Conservation (phyloP, 345 rosid genomes). For the Melaleuca quinquenervia region DNA sequence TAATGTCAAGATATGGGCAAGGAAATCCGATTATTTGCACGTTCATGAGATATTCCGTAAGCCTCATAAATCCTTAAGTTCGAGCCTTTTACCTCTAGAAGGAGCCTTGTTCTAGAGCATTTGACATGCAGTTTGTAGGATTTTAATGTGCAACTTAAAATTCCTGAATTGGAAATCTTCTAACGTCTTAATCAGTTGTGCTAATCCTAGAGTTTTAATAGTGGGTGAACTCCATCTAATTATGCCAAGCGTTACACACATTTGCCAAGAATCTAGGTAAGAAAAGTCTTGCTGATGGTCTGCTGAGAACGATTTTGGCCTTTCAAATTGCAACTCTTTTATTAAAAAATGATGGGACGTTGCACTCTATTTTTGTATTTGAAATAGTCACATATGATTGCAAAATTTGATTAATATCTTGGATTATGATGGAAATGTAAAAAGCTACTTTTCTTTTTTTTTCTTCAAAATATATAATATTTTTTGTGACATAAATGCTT, state of each 20-base stretch:
- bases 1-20: not conserved
- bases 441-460: not conserved
- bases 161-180: not conserved
- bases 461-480: not conserved
- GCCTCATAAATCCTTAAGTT: fast-evolving
- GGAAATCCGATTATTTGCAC: not conserved
- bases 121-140: not conserved
- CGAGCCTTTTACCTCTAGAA: not conserved
- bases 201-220: not conserved
- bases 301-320: not conserved
- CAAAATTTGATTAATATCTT: not conserved
- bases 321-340: not conserved
- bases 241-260: not conserved
- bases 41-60: not conserved
- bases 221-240: not conserved
- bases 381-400: not conserved
- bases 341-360: not conserved
- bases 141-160: not conserved
- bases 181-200: not conserved
- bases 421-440: not conserved
- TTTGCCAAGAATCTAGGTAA: not conserved
- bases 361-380: not conserved
- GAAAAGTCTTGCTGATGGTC: not conserved
- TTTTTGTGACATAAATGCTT: not conserved
- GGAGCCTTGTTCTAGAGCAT: not conserved